phyloP scores from a whole-genome alignment of 163 green algal species.

The Chlorella variabilis region DNA sequence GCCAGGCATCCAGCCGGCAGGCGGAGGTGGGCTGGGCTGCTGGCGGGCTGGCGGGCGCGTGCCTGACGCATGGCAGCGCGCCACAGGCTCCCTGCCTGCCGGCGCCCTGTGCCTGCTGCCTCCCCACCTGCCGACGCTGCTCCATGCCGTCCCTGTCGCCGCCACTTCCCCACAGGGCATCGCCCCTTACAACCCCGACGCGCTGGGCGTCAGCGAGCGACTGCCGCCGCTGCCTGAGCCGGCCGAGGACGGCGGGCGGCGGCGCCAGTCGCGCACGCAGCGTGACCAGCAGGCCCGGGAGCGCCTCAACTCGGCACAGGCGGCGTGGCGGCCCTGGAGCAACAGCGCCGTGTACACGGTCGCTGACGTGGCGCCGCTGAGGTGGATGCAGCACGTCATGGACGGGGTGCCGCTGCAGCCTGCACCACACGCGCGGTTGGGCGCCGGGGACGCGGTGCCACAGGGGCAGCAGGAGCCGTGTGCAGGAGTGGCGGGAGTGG shows the following conservation, averaged over 20 bases:
- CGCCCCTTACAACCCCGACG: slow-evolving; percentile 32
- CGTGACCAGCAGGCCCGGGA: not conserved
- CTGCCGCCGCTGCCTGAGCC: slow-evolving; percentile 12
- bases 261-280: not conserved
- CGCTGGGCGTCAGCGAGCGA: slow-evolving; percentile 19
- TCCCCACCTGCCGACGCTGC: not conserved
- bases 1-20: not conserved
- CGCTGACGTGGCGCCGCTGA: slow-evolving; percentile 42
- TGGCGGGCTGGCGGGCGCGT: not conserved
- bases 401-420: not conserved
- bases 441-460: no score
- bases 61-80: not conserved
- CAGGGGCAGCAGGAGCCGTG: not conserved
- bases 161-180: slow-evolving; percentile 6
- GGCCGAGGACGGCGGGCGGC: not conserved
- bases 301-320: not conserved
- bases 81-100: no score
- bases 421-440: no score
- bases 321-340: slow-evolving; percentile 22
- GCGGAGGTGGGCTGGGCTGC: not conserved
- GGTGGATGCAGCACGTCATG: slow-evolving; percentile 23
- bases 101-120: not conserved
- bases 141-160: not conserved
- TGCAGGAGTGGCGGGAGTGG: not conserved
- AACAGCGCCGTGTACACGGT: slow-evolving; percentile 21